Percentiles rank a stretch among this genome's conserved stretches.
Evolutionary conservation across 2,329 filamentous ascomycete genomes (phyloP).

Genomic region (Microcera coccophila): DNA sequence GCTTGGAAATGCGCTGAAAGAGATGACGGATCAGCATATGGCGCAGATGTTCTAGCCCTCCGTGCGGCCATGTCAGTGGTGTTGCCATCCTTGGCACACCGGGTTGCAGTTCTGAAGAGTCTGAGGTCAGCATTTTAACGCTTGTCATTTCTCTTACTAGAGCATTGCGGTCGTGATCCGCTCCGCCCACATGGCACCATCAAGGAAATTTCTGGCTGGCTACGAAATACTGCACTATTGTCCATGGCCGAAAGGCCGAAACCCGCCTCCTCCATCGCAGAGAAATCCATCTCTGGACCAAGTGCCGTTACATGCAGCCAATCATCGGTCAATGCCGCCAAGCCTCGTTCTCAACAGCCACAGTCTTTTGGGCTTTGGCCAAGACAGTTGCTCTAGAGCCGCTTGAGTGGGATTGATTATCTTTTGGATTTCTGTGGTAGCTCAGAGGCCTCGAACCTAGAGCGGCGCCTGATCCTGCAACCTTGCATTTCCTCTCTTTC

Average conservation of each 20-base stretch:
- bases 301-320: slow-evolving; percentile 5
- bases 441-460: slow-evolving; percentile 1
- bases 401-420: neutral
- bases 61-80: slow-evolving; percentile 5
- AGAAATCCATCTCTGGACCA: slow-evolving; percentile 2
- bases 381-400: neutral
- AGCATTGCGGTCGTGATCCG: neutral
- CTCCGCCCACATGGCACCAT: slow-evolving; percentile 6
- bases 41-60: neutral
- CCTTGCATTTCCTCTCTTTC: slow-evolving; percentile 14
- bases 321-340: slow-evolving; percentile 8
- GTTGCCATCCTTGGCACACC: slow-evolving; percentile 2
- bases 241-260: slow-evolving; percentile 7
- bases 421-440: neutral
- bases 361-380: slow-evolving; percentile 1
- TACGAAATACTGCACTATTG: neutral
- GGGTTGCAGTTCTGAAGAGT: slow-evolving; percentile 1
- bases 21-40: neutral
- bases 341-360: neutral
- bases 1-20: neutral
- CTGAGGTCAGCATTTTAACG: slow-evolving; percentile 16
- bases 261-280: neutral
- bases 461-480: slow-evolving; percentile 23
- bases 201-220: neutral
- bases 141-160: slow-evolving; percentile 8